Evolutionary conservation across 2,329 filamentous ascomycete genomes (phyloP).

Genomic region (Elsinoe fawcettii): DNA sequence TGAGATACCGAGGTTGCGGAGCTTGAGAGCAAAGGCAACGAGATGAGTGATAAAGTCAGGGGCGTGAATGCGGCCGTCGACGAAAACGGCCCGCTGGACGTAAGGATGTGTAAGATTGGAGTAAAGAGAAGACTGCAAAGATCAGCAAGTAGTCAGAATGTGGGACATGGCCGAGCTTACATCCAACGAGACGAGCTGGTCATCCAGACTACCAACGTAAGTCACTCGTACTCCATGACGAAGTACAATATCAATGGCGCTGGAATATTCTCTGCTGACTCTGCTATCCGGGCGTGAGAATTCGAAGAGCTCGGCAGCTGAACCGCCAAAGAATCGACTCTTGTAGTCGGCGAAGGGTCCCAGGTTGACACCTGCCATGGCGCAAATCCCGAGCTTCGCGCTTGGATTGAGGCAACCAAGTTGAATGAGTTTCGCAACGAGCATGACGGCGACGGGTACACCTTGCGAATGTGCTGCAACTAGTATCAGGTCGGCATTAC

Average conservation of each 20-base stretch:
- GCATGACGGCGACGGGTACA: slow-evolving; percentile 85
- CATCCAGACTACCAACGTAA: slow-evolving; percentile 90
- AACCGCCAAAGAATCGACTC: slow-evolving; percentile 78
- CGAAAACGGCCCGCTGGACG: slow-evolving; percentile 91
- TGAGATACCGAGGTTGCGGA: slow-evolving; percentile 84
- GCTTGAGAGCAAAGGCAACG: slow-evolving; percentile 84
- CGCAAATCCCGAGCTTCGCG: slow-evolving; percentile 76
- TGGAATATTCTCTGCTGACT: slow-evolving; percentile 73
- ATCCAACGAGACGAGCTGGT: slow-evolving; percentile 90
- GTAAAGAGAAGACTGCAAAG: slow-evolving; percentile 66
- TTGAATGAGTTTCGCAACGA: slow-evolving; percentile 85
- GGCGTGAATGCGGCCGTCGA: slow-evolving; percentile 84
- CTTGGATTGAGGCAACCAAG: slow-evolving; percentile 68
- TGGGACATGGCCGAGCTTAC: slow-evolving; percentile 36
- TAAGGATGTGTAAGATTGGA: slow-evolving; percentile 81
- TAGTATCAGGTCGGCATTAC: slow-evolving; percentile 78
- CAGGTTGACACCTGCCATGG: slow-evolving; percentile 82
- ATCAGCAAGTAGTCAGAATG: not conserved
- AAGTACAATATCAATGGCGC: slow-evolving; percentile 65
- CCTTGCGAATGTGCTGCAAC: slow-evolving; percentile 95
- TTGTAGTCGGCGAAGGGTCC: slow-evolving; percentile 91
- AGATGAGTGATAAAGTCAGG: slow-evolving; percentile 91
- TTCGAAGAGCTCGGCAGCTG: slow-evolving; percentile 89
- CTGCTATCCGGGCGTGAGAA: slow-evolving; percentile 76
- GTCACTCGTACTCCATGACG: slow-evolving; percentile 74